phyloP scores from a whole-genome alignment of 129 eudicot species.

The Deinandra increscens region DNA sequence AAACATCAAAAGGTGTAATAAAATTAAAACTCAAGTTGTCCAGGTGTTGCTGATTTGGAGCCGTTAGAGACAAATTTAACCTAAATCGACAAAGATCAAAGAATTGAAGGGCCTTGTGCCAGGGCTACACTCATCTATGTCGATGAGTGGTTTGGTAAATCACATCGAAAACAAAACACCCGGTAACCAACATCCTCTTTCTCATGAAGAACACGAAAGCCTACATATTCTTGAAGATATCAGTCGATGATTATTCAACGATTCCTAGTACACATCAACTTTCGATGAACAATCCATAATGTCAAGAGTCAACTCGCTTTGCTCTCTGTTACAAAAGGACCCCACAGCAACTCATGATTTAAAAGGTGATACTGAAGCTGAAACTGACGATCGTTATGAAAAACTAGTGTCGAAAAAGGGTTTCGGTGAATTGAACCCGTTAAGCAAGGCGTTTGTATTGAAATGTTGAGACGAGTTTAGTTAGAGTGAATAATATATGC shows the following conservation, averaged over 20 bases:
- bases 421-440: constrained; percentile 14
- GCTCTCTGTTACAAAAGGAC: constrained; percentile 85
- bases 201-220: constrained; percentile 54
- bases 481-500: constrained; percentile 9
- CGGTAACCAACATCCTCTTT: constrained; percentile 35
- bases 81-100: no score
- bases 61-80: no score
- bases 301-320: constrained; percentile 83
- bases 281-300: constrained; percentile 75
- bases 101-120: constrained; percentile 50
- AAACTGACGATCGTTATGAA: constrained; percentile 18
- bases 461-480: not conserved
- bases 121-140: constrained; percentile 72
- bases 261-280: constrained; percentile 42
- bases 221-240: constrained; percentile 68
- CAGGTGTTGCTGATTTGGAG: no score
- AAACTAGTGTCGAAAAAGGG: constrained; percentile 24
- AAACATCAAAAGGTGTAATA: no score
- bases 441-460: not conserved
- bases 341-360: constrained; percentile 32
- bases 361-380: constrained; percentile 20
- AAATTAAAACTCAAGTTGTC: no score
- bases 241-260: constrained; percentile 65
- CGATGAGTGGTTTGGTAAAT: constrained; percentile 73
- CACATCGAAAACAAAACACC: constrained; percentile 62